These are phyloP conservation scores for Tuber umbilicatum DNA, from an alignment of 495 filamentous ascomycete species.

Conservation along the genomic window DNA sequence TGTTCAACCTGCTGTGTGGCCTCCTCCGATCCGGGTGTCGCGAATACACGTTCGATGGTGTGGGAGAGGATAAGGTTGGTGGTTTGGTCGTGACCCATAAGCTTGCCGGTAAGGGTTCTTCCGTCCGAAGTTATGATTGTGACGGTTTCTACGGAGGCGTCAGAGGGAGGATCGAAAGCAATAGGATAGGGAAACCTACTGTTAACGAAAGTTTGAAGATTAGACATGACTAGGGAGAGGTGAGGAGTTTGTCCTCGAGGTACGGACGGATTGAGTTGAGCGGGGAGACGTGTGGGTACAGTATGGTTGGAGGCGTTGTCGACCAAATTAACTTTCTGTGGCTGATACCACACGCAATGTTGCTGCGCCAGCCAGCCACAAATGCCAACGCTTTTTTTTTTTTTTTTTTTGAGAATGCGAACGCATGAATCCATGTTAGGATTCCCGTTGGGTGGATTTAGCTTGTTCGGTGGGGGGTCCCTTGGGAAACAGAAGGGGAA, in stretches of 20 bases:
- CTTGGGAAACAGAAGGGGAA: too few relatives aligned
- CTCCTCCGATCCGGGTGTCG: conserved; percentile 55
- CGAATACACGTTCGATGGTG: conserved; percentile 82
- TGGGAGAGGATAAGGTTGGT: conserved; percentile 85
- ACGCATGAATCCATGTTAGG: too few relatives aligned
- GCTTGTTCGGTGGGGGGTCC: too few relatives aligned
- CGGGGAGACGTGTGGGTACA: not conserved
- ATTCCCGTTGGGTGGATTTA: too few relatives aligned
- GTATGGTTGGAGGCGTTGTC: not conserved
- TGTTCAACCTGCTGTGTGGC: conserved; percentile 72
- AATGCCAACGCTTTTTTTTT: too few relatives aligned
- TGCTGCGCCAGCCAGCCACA: not conserved
- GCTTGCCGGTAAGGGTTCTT: conserved; percentile 73
- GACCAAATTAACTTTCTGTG: not conserved
- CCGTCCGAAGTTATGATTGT: conserved; percentile 88
- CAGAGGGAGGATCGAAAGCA: conserved; percentile 4
- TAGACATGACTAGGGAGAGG: conserved; percentile 49
- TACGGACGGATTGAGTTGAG: not conserved
- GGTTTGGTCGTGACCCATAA: conserved; percentile 80
- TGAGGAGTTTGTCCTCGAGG: not conserved
- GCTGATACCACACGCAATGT: not conserved
- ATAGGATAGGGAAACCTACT: conserved; percentile 47
- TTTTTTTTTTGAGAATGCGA: too few relatives aligned
- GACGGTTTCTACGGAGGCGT: conserved; percentile 64
- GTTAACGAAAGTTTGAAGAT: conserved; percentile 58